Conservation (phyloP, 2,329 filamentous ascomycete genomes). For the Coniosporium uncinatum region DNA sequence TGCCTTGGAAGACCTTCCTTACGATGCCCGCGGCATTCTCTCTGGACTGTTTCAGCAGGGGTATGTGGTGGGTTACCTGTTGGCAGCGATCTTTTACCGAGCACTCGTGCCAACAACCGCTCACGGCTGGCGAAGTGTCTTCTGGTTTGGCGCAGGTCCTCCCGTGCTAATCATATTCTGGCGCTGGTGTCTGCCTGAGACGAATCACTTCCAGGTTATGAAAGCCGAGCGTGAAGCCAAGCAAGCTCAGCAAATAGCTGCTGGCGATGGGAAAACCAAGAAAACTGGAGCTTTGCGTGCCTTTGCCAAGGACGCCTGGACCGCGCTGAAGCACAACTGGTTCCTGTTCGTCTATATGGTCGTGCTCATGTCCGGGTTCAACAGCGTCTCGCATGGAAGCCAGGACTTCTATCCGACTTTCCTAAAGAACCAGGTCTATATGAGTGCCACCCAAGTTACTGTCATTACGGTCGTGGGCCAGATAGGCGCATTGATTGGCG, state of each 20-base stretch:
- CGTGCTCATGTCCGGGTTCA: conserved; percentile 85
- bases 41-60: conserved; percentile 55
- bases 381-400: conserved; percentile 80
- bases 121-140: conserved; percentile 78
- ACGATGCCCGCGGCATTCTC: conserved; percentile 51
- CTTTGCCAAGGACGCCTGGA: conserved; percentile 72
- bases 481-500: conserved; percentile 40
- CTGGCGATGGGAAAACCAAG: conserved; percentile 51
- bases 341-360: conserved; percentile 75
- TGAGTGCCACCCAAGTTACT: conserved; percentile 39
- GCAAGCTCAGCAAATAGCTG: conserved; percentile 53
- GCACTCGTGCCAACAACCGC: conserved; percentile 71
- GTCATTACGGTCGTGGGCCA: conserved; percentile 41
- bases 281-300: conserved; percentile 31
- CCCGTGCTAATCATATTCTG: conserved; percentile 77
- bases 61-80: conserved; percentile 59
- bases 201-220: conserved; percentile 63
- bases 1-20: conserved; percentile 56
- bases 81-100: conserved; percentile 48
- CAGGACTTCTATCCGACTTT: conserved; percentile 56
- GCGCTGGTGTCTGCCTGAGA: conserved; percentile 75
- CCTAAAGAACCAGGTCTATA: conserved; percentile 51
- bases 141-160: conserved; percentile 83
- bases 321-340: conserved; percentile 78
- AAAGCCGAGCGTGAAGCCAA: conserved; percentile 51